These are phyloP conservation scores for Colletotrichum godetiae DNA, from an alignment of 2,329 filamentous ascomycete genomes.

Conservation along the genomic window DNA sequence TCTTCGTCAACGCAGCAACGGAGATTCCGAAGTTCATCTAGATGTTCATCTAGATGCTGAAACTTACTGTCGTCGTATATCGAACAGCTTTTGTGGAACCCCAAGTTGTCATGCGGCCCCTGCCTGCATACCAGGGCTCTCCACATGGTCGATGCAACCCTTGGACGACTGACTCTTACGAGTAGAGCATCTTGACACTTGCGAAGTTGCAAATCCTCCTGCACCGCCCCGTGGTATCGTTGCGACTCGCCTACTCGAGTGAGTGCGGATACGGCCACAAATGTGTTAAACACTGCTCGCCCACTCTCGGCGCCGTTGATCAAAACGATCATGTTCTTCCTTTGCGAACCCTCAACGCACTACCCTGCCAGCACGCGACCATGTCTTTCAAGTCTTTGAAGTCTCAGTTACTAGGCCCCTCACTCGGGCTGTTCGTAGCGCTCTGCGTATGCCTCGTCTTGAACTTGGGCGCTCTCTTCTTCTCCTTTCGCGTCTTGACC, in stretches of 20 bases:
- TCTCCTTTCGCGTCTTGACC: background rate
- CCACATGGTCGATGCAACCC: background rate
- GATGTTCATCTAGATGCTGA: background rate
- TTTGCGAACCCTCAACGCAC: background rate
- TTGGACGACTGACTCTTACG: background rate
- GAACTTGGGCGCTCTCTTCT: background rate
- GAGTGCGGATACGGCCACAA: background rate
- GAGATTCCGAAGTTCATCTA: background rate
- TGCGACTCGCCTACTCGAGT: background rate
- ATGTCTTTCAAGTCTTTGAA: background rate
- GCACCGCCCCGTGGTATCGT: background rate
- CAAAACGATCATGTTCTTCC: background rate
- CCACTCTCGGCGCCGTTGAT: background rate
- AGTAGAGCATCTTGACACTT: background rate
- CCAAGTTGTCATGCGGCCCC: background rate
- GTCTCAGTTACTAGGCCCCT: background rate
- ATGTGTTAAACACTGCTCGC: background rate
- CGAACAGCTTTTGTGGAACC: background rate
- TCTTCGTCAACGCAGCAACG: background rate
- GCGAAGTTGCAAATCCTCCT: background rate
- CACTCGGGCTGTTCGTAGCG: background rate
- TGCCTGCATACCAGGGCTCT: background rate
- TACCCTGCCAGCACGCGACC: background rate
- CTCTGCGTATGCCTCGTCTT: background rate
- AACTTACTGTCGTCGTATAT: background rate